These are phyloP conservation scores for Rhodotorula paludigena DNA, from an alignment of 768 basidiomycete species.

Conservation along the genomic window DNA sequence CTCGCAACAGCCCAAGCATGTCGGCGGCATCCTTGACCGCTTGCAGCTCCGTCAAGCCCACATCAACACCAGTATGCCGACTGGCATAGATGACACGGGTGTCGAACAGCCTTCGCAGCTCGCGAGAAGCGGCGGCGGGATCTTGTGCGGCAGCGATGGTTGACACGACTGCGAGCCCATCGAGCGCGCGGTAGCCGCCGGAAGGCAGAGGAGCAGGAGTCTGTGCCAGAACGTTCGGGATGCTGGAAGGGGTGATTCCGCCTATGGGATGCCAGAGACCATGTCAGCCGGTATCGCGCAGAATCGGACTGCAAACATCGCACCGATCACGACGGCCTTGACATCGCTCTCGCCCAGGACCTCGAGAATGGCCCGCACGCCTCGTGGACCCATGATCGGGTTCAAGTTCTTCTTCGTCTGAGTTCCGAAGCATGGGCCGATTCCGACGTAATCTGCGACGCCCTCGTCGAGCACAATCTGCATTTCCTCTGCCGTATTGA, in stretches of 20 bases:
- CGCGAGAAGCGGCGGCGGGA: conserved; percentile 39
- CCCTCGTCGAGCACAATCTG: conserved; percentile 57
- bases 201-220: conserved; percentile 46
- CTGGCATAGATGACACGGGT: conserved; percentile 46
- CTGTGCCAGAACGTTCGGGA: conserved; percentile 69
- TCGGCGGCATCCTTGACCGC: conserved; percentile 50
- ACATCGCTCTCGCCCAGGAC: conserved; percentile 61
- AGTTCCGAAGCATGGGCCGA: conserved; percentile 79
- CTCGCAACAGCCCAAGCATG: conserved; percentile 56
- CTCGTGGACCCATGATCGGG: conserved; percentile 65
- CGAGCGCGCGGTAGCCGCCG: conserved; percentile 52
- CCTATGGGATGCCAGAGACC: conserved; percentile 52
- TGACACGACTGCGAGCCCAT: conserved; percentile 83
- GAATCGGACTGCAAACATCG: conserved; percentile 38
- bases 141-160: conserved; percentile 66
- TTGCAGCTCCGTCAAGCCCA: conserved; percentile 2
- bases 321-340: conserved; percentile 81
- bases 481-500: conserved; percentile 64
- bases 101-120: conserved; percentile 50
- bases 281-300: background rate
- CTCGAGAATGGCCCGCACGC: conserved; percentile 63
- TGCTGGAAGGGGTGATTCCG: conserved; percentile 75
- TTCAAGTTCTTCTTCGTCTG: conserved; percentile 67
- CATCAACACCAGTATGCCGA: background rate
- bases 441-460: conserved; percentile 77